Conservation (phyloP, 176 grass and related monocot species). For the Carex parvula region DNA sequence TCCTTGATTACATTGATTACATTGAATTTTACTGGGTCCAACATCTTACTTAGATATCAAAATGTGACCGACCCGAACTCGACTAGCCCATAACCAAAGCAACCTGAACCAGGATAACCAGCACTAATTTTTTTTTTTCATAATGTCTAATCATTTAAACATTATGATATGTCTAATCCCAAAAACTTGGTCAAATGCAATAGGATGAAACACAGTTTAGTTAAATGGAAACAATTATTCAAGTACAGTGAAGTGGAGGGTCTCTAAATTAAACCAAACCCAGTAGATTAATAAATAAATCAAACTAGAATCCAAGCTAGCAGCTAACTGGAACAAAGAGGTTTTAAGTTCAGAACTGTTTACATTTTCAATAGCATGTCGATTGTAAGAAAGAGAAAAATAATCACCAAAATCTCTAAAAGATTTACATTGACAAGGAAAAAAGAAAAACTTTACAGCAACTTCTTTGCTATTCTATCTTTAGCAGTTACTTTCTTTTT, state of each 20-base stretch:
- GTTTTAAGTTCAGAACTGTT: background rate
- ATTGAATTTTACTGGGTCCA: too few relatives aligned
- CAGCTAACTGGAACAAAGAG: background rate
- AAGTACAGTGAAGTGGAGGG: background rate
- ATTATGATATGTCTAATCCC: background rate
- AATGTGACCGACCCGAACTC: too few relatives aligned
- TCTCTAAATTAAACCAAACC: background rate
- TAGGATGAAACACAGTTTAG: background rate
- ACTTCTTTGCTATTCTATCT: conserved; percentile 75
- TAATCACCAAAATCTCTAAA: background rate
- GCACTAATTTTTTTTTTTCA: background rate
- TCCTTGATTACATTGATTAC: too few relatives aligned
- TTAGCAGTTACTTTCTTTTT: conserved; percentile 81
- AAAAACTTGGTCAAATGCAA: background rate
- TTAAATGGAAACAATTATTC: background rate
- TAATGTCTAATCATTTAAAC: background rate
- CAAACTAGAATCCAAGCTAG: background rate
- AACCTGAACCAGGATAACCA: too few relatives aligned
- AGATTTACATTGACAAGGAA: conserved; percentile 4
- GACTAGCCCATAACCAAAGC: too few relatives aligned
- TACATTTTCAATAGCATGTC: background rate
- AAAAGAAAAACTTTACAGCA: conserved; percentile 34
- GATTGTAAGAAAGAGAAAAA: background rate
- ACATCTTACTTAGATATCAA: too few relatives aligned
- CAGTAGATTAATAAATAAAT: background rate